A percentile compares a stretch with the other conserved stretches of the same genome.
Evolutionary conservation across 805 yeast species (phyloP).

Genomic region (Candida saitoana): DNA sequence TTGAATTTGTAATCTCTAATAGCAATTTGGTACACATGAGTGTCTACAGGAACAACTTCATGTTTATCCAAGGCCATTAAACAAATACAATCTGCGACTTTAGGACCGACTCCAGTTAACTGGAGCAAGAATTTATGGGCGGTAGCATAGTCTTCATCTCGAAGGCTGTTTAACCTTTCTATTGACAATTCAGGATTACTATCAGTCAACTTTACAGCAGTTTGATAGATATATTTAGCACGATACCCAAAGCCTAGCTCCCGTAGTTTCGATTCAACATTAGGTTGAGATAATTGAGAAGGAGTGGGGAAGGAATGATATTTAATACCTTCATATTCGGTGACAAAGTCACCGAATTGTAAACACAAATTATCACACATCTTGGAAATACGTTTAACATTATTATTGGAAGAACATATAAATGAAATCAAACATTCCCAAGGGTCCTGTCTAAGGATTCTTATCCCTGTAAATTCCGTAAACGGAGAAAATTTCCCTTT

Average conservation of each 20-base stretch:
- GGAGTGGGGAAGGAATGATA: conserved; percentile 78
- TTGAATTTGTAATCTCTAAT: conserved; percentile 69
- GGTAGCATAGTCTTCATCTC: conserved; percentile 44
- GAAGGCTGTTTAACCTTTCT: conserved; percentile 37
- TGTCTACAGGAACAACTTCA: conserved; percentile 90
- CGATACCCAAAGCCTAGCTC: conserved; percentile 80
- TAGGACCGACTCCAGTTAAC: conserved; percentile 91
- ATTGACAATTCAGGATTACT: conserved; percentile 33
- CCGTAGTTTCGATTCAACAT: conserved; percentile 41
- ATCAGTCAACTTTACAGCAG: conserved; percentile 55
- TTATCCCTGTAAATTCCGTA: conserved; percentile 55
- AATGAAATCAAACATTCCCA: conserved; percentile 93
- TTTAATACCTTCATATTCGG: conserved; percentile 46
- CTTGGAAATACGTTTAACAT: conserved; percentile 85
- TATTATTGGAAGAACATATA: conserved; percentile 94
- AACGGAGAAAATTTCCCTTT: conserved; percentile 31
- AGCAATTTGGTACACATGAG: conserved; percentile 91
- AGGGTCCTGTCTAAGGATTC: conserved; percentile 90
- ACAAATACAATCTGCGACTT: conserved; percentile 95
- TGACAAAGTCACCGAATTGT: conserved; percentile 62
- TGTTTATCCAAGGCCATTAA: conserved; percentile 86
- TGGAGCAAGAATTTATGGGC: conserved; percentile 58
- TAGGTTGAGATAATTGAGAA: conserved; percentile 34
- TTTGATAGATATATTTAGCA: conserved; percentile 78
- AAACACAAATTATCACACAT: conserved; percentile 81